phyloP scores from a whole-genome alignment of 1,139 yeast species.

The Sugiyamaella pinicola region DNA sequence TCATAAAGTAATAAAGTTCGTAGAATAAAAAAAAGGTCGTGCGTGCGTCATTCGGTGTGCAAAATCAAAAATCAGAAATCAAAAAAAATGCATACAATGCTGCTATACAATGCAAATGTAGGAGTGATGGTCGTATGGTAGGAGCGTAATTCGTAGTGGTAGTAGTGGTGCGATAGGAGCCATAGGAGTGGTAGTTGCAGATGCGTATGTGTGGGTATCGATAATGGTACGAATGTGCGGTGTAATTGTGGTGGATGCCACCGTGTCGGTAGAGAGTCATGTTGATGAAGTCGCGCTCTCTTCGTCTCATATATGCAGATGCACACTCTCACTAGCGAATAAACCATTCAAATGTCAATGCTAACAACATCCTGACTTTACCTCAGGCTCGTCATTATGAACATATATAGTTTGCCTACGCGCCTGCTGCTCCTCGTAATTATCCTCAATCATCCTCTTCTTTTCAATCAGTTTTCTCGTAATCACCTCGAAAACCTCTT shows the following conservation, averaged over 20 bases:
- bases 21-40: neutral
- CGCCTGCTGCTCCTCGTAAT: constrained; percentile 33
- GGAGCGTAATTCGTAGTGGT: neutral
- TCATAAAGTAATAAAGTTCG: constrained; percentile 4
- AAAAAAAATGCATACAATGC: constrained; percentile 3
- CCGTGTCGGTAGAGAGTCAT: too few species aligned
- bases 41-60: neutral
- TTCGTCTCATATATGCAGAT: too few species aligned
- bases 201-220: too few species aligned
- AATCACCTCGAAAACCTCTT: constrained; percentile 43
- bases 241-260: too few species aligned
- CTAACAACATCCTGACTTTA: constrained; percentile 34
- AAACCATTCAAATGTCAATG: too few species aligned
- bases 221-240: too few species aligned
- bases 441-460: constrained; percentile 31
- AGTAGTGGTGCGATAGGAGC: neutral
- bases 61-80: neutral
- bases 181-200: neutral
- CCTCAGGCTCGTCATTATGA: constrained; percentile 40
- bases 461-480: constrained; percentile 39
- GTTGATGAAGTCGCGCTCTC: too few species aligned
- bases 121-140: neutral
- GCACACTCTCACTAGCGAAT: too few species aligned
- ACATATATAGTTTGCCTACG: constrained; percentile 39
- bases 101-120: constrained; percentile 7